These are phyloP conservation scores for Plenodomus lindquistii DNA, from an alignment of 2,329 filamentous ascomycete genomes.

Conservation along the genomic window DNA sequence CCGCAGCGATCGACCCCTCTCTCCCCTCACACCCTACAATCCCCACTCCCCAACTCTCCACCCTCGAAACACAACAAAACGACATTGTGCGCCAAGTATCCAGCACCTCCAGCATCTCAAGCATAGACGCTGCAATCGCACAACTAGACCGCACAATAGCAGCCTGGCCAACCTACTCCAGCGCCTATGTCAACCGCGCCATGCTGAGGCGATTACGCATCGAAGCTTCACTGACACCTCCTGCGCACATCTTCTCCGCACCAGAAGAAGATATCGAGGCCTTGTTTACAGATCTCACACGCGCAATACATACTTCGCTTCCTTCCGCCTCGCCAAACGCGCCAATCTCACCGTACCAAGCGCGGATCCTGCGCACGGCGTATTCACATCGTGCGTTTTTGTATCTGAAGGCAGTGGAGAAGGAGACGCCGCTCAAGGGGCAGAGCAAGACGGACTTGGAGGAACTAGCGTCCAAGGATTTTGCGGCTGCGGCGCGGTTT, in stretches of 20 bases:
- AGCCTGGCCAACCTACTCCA: slow-evolving; percentile 68
- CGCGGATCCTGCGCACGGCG: slow-evolving; percentile 68
- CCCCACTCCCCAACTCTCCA: slow-evolving; percentile 38
- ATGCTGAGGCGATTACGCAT: slow-evolving; percentile 67
- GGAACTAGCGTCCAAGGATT: slow-evolving; percentile 60
- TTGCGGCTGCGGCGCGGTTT: slow-evolving; percentile 58
- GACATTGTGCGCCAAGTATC: slow-evolving; percentile 47
- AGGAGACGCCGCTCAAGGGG: slow-evolving; percentile 37
- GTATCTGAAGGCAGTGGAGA: slow-evolving; percentile 46
- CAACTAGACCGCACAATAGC: slow-evolving; percentile 61
- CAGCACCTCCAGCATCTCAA: slow-evolving; percentile 12
- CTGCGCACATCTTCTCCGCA: slow-evolving; percentile 18
- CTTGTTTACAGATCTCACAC: slow-evolving; percentile 42
- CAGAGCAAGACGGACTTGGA: slow-evolving; percentile 51
- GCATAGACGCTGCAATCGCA: slow-evolving; percentile 22
- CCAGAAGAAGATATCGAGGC: slow-evolving; percentile 12
- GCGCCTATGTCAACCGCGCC: slow-evolving; percentile 74
- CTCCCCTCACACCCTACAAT: slow-evolving; percentile 49
- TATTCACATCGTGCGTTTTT: slow-evolving; percentile 68
- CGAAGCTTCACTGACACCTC: slow-evolving; percentile 17
- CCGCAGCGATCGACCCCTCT: slow-evolving; percentile 49
- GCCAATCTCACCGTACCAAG: slow-evolving; percentile 64
- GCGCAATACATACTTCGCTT: slow-evolving; percentile 61
- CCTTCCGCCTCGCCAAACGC: slow-evolving; percentile 46
- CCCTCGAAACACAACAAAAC: slow-evolving; percentile 49